Evolutionary conservation across 1,284 basidiomycete genomes (phyloP).

Genomic region (Ganoderma boninense): DNA sequence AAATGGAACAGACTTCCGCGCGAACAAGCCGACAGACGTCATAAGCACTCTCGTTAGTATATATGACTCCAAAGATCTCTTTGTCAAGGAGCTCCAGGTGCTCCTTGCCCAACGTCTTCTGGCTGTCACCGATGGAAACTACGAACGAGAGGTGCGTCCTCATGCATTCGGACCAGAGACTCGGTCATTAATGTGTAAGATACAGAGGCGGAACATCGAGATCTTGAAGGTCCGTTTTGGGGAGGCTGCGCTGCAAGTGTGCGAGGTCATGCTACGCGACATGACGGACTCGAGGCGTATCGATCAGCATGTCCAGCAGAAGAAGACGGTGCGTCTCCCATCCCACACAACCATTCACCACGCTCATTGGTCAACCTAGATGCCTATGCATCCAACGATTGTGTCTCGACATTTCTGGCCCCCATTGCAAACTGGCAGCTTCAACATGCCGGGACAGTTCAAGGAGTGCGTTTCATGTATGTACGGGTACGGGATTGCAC

Average conservation of each 20-base stretch:
- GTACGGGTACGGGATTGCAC: neutral
- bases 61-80: constrained; percentile 93
- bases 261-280: constrained; percentile 96
- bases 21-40: constrained; percentile 88
- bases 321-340: constrained; percentile 59
- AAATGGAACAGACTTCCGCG: constrained; percentile 75
- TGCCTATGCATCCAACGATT: constrained; percentile 84
- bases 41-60: constrained; percentile 96
- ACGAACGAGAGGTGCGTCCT: constrained; percentile 81
- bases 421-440: constrained; percentile 72
- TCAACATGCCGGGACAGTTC: constrained; percentile 87
- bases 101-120: constrained; percentile 87
- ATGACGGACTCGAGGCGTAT: constrained; percentile 93
- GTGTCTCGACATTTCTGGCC: constrained; percentile 97
- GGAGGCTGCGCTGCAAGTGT: constrained; percentile 88
- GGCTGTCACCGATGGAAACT: constrained; percentile 80
- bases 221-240: constrained; percentile 94
- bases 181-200: constrained; percentile 7
- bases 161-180: neutral
- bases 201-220: constrained; percentile 88
- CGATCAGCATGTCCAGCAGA: constrained; percentile 84
- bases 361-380: constrained; percentile 47
- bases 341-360: constrained; percentile 5
- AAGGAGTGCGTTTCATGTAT: constrained; percentile 60
- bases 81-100: constrained; percentile 92